These are phyloP conservation scores for Mucor indicus DNA, from an alignment of 371 early-diverging fungal species.

Conservation along the genomic window DNA sequence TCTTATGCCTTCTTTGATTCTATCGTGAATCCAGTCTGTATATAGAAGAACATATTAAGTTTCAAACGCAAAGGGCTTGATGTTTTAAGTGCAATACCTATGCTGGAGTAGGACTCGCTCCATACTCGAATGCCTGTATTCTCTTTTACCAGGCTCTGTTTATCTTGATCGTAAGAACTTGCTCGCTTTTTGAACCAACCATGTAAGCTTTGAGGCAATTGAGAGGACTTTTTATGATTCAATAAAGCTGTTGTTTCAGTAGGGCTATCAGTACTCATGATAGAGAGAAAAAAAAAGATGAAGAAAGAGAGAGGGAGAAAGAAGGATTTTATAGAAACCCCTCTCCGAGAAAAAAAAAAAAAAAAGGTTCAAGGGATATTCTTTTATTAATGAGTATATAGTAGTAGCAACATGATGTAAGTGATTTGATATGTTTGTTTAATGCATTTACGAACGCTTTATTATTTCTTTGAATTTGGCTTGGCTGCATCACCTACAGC, in stretches of 20 bases:
- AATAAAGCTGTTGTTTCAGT: neutral
- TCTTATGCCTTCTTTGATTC: slow-evolving; percentile 84
- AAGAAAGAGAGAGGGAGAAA: neutral
- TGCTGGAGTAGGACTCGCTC: slow-evolving; percentile 67
- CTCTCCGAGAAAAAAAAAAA: no score
- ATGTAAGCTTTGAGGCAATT: slow-evolving; percentile 26
- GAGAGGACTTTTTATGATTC: neutral
- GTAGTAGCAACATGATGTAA: no score
- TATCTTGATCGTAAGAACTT: slow-evolving; percentile 51
- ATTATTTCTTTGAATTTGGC: no score
- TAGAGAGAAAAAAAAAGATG: neutral
- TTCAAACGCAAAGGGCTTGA: no score
- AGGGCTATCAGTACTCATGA: neutral
- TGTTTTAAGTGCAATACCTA: no score
- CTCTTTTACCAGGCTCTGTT: slow-evolving; percentile 53
- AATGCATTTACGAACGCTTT: no score
- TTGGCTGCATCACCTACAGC: no score
- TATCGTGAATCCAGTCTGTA: slow-evolving; percentile 90
- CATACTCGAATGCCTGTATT: slow-evolving; percentile 61
- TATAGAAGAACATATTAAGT: no score
- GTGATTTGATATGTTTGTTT: no score
- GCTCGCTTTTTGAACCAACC: slow-evolving; percentile 39
- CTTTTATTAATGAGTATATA: no score
- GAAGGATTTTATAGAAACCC: neutral
- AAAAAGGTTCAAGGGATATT: no score